These are phyloP conservation scores for Dactylorhiza incarnata DNA, from an alignment of 106 monocot species.

Conservation along the genomic window DNA sequence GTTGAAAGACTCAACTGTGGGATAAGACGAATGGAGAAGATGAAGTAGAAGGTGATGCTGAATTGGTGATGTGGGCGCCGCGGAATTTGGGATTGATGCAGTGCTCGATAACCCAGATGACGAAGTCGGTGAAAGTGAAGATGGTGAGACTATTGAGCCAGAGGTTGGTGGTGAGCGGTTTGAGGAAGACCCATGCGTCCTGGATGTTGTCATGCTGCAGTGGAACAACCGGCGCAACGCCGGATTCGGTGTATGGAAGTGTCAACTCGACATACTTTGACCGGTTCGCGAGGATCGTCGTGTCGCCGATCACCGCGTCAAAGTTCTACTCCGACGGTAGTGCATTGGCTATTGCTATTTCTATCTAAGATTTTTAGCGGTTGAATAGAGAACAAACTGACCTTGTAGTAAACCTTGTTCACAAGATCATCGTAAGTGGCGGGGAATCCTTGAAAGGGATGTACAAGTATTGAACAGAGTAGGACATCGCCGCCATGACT, in stretches of 20 bases:
- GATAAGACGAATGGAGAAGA: constrained; percentile 8
- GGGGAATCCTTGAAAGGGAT: not conserved
- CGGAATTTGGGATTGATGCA: constrained; percentile 6
- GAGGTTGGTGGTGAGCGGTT: constrained; percentile 6
- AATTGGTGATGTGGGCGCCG: not conserved
- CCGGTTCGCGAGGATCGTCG: constrained; percentile 1
- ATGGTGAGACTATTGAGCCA: constrained; percentile 7
- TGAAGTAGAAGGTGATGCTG: constrained; percentile 5
- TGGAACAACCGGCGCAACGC: constrained; percentile 3
- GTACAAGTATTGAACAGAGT: constrained; percentile 26
- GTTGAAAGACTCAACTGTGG: not conserved
- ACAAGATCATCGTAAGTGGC: constrained; percentile 27
- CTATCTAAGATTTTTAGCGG: not conserved
- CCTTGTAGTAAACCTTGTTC: constrained; percentile 35
- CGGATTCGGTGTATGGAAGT: constrained; percentile 7
- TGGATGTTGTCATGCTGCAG: not conserved
- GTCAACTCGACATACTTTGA: constrained; percentile 9
- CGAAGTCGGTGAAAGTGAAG: constrained; percentile 10
- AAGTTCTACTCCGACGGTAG: not conserved
- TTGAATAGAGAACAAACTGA: constrained; percentile 10
- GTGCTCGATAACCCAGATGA: constrained; percentile 14
- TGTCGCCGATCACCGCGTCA: constrained; percentile 9
- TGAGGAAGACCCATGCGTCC: constrained; percentile 9
- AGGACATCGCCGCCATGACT: constrained; percentile 18
- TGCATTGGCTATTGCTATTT: not conserved